Percentiles rank a stretch among this genome's conserved stretches.
Evolutionary conservation across 2,329 filamentous ascomycete genomes (phyloP).

Genomic region (Immersiporthe knoxdaviesiana): DNA sequence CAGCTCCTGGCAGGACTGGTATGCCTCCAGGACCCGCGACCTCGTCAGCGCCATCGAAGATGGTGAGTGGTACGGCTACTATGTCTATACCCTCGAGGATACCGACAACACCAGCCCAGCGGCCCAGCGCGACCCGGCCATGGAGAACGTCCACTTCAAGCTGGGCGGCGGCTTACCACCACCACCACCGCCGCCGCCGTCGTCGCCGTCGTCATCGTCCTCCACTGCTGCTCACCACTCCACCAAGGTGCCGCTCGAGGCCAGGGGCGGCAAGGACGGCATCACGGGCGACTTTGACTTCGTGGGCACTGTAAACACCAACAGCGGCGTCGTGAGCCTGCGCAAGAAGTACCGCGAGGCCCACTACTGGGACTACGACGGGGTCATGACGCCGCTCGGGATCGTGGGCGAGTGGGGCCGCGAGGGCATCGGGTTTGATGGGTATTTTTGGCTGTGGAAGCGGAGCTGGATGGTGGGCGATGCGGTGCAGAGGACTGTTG

Average conservation of each 20-base stretch:
- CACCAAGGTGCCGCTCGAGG: slow-evolving; percentile 26
- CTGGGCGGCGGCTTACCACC: slow-evolving; percentile 1
- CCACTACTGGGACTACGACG: slow-evolving; percentile 30
- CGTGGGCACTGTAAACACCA: slow-evolving; percentile 20
- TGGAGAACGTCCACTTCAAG: slow-evolving; percentile 30
- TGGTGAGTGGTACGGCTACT: slow-evolving; percentile 31
- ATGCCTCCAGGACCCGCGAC: slow-evolving; percentile 24
- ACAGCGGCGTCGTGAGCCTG: slow-evolving; percentile 26
- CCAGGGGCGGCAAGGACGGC: slow-evolving; percentile 25
- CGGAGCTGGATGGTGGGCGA: slow-evolving; percentile 28
- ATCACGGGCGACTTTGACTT: slow-evolving; percentile 29
- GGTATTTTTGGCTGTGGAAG: slow-evolving; percentile 30
- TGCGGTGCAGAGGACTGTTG: slow-evolving; percentile 19
- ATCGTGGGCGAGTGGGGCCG: slow-evolving; percentile 39
- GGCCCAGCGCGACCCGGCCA: slow-evolving; percentile 27
- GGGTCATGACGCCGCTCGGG: slow-evolving; percentile 31
- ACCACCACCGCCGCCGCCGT: not conserved
- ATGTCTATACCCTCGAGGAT: slow-evolving; percentile 26
- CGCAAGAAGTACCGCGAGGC: slow-evolving; percentile 27
- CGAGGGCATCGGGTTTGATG: slow-evolving; percentile 25
- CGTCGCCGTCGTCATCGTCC: not conserved
- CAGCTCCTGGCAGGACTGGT: slow-evolving; percentile 29
- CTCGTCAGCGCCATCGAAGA: slow-evolving; percentile 27
- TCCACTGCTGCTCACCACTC: not conserved
- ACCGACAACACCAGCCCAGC: slow-evolving; percentile 17